Conservation (phyloP, 2,329 filamentous ascomycete species). For the Penicillium sp. region DNA sequence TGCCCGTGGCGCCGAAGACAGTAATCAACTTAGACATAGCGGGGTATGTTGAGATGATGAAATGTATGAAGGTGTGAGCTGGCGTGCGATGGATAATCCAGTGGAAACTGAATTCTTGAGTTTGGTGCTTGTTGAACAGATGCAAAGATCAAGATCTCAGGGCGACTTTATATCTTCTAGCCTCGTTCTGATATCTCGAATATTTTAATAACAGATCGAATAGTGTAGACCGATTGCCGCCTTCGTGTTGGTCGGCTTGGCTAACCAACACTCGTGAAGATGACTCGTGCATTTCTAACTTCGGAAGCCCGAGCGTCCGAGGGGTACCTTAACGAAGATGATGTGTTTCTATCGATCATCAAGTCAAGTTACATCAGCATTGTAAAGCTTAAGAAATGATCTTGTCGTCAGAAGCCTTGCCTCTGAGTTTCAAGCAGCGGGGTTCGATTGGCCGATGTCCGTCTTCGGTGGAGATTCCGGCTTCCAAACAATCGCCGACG, state of each 20-base stretch:
- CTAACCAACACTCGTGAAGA: not conserved
- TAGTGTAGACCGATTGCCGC: not conserved
- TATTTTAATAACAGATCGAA: not conserved
- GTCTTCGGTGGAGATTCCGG: not conserved
- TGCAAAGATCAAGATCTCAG: not conserved
- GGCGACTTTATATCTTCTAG: not conserved
- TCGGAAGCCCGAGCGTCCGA: not conserved
- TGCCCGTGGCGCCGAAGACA: constrained; percentile 35
- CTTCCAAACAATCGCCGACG: not conserved
- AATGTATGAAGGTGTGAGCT: not conserved
- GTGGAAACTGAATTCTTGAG: no score
- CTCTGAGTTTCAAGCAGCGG: not conserved
- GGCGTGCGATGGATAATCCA: not conserved
- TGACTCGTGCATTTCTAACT: not conserved
- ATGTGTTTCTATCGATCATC: no score
- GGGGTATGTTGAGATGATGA: not conserved
- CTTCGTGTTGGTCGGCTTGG: not conserved
- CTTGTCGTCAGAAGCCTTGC: no score
- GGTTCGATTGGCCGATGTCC: no score
- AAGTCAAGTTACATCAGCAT: no score
- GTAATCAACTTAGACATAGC: constrained; percentile 27
- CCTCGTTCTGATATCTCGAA: not conserved
- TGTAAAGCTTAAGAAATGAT: no score
- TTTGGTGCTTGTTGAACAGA: not conserved
- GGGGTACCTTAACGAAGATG: no score